Evolutionary conservation across 1,284 basidiomycete genomes (phyloP).

Genomic region (Lentinus polychrous): DNA sequence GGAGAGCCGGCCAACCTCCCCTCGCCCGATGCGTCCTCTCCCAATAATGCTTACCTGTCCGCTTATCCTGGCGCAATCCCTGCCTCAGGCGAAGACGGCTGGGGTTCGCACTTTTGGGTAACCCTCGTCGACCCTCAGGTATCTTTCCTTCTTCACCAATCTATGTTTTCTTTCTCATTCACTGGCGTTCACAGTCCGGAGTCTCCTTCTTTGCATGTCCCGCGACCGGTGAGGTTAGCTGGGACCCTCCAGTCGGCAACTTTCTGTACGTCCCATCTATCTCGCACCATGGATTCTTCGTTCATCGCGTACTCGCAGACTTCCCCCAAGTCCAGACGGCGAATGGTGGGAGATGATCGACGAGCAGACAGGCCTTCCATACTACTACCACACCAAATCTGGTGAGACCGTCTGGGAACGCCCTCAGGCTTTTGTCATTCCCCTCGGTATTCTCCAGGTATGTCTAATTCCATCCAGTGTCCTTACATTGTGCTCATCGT

Average conservation of each 20-base stretch:
- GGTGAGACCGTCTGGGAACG: slow-evolving; percentile 87
- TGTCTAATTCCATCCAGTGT: slow-evolving; percentile 13
- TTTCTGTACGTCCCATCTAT: slow-evolving; percentile 61
- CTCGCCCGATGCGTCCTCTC: not conserved
- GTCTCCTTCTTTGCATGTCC: slow-evolving; percentile 90
- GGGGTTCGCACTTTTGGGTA: slow-evolving; percentile 87
- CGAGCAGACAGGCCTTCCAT: slow-evolving; percentile 72
- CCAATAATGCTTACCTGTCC: not conserved
- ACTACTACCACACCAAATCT: slow-evolving; percentile 90
- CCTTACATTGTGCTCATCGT: not conserved
- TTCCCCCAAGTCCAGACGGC: slow-evolving; percentile 79
- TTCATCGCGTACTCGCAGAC: slow-evolving; percentile 29
- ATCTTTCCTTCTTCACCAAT: slow-evolving; percentile 10
- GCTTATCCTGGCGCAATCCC: slow-evolving; percentile 16
- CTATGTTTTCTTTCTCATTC: slow-evolving; percentile 4
- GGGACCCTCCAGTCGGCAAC: slow-evolving; percentile 87
- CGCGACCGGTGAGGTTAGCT: slow-evolving; percentile 84
- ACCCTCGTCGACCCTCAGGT: slow-evolving; percentile 79
- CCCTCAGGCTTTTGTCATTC: slow-evolving; percentile 84
- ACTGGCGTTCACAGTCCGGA: slow-evolving; percentile 47
- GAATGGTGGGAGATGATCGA: slow-evolving; percentile 96
- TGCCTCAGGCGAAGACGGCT: slow-evolving; percentile 38
- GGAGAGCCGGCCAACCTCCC: slow-evolving; percentile 12
- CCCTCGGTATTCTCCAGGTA: slow-evolving; percentile 81
- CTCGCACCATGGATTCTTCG: not conserved